Percentiles rank a stretch among this genome's conserved stretches.
These are phyloP conservation scores for Leishmania guyanensis DNA, from an alignment of 208 protist genomes.

Conservation along the genomic window DNA sequence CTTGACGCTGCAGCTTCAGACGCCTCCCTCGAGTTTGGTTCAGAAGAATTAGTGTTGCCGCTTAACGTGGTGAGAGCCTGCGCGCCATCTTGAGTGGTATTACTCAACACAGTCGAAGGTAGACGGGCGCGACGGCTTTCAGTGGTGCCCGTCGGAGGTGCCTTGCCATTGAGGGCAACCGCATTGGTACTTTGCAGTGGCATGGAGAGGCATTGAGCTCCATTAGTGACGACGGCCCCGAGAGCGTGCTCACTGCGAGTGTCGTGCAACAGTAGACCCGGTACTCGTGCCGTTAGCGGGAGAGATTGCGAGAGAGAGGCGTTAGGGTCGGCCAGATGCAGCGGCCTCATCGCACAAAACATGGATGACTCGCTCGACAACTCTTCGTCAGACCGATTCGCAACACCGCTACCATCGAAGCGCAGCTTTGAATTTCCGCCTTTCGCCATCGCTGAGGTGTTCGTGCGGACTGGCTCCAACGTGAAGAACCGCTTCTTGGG, in stretches of 20 bases:
- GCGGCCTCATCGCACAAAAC: background rate
- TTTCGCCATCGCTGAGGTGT: background rate
- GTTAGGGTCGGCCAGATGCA: background rate
- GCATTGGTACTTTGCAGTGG: background rate
- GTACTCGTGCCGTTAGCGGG: background rate
- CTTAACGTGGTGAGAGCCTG: background rate
- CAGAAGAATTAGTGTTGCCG: background rate
- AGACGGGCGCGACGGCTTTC: background rate
- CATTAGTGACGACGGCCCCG: background rate
- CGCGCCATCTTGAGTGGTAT: background rate
- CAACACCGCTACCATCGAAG: background rate
- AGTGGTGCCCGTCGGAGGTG: background rate
- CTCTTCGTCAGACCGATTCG: background rate
- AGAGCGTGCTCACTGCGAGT: background rate
- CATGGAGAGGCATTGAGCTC: background rate
- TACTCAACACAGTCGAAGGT: background rate
- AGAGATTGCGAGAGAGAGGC: background rate
- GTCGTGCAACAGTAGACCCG: background rate
- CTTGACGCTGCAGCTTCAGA: background rate
- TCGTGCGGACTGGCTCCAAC: background rate
- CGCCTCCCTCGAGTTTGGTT: background rate
- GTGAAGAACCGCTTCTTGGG: background rate
- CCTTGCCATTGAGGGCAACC: background rate
- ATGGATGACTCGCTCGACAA: background rate
- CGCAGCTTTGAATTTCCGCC: background rate